A percentile compares a stretch with the other conserved stretches of the same genome.
Evolutionary conservation across 495 filamentous ascomycete species (phyloP).

Genomic region (Aspergillus indologenus): DNA sequence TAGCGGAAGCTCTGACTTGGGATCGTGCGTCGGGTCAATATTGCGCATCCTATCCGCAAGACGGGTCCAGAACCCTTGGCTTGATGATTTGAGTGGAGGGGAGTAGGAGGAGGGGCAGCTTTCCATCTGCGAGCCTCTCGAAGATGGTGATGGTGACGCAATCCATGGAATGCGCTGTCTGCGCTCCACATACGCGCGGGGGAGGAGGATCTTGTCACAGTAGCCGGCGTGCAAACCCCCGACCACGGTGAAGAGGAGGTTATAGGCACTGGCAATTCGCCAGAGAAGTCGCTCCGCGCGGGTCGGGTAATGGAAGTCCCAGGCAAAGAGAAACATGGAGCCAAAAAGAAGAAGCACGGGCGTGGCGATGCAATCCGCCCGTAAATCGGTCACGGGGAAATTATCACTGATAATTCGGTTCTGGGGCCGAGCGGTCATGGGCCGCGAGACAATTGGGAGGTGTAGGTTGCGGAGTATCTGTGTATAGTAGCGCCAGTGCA

Average conservation of each 20-base stretch:
- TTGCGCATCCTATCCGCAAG: constrained; percentile 18
- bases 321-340: constrained; percentile 29
- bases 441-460: constrained; percentile 17
- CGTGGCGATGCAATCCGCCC: constrained; percentile 14
- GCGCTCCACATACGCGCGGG: not conserved
- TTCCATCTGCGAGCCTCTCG: no score
- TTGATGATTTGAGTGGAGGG: no score
- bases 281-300: constrained; percentile 26
- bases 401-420: constrained; percentile 22
- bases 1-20: constrained; percentile 12
- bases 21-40: constrained; percentile 20
- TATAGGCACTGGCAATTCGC: constrained; percentile 21
- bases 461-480: constrained; percentile 19
- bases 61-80: not conserved
- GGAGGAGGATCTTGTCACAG: constrained; percentile 5
- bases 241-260: constrained; percentile 11
- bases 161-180: not conserved
- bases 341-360: constrained; percentile 18
- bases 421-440: constrained; percentile 8
- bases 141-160: not conserved
- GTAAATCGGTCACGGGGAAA: constrained; percentile 8
- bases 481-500: constrained; percentile 21
- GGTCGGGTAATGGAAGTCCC: constrained; percentile 28
- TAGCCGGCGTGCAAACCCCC: constrained; percentile 8
- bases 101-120: no score